Base-by-base conservation (phyloP, 2,329 filamentous ascomycete species). In the Botrytis pseudocinerea region DNA sequence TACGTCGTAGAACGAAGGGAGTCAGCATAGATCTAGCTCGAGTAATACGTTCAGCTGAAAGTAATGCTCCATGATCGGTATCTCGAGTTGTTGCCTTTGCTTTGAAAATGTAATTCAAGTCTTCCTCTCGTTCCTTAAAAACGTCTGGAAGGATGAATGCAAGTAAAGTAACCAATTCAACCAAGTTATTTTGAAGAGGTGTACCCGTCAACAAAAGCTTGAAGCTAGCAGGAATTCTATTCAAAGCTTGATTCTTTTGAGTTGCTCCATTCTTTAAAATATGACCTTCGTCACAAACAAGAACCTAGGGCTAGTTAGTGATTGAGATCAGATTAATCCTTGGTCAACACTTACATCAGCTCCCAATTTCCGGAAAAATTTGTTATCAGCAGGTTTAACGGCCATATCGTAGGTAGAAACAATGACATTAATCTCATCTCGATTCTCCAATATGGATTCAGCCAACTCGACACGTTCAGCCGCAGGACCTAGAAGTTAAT, bases 221-320 rank as follows among this genome's bases (percentile, higher is more conserved):
- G 87, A 96, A 98, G n/a, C 89, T 84, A 0, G 94, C 91, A 0
- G 88, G 88, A 71, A 99, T 94, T 51, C 89, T 87, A 79, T 93
- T 90, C 70, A 98, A 85, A 74, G 93, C 91, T 78, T 90, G 88
- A 82, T 98, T 98, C 9, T 93, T 87, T 70, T 93, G 90, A 0
- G 95, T 97, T 64, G 91, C 90, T 3, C 91, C 91, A 80, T 97
- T 98, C 83, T 97, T 97, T 81, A 99, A 85, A 79, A 93, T 91
- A 82, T 99, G 96, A 0, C 95, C 96, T 83, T 99, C 96, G 80
- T 99, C 96, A 79, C 94, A 99, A 18, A 99, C 91, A 77, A 78
- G 79, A 28, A 80, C 79, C 80, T 81, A 59, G 25, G 10, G 42
- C 14, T 28, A 4, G 63, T 79, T 71, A 80, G 76, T 46, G 66